Percentiles rank a stretch among this genome's conserved stretches.
Evolutionary conservation across 805 yeast genomes (phyloP).

Genomic region (Candida boidinii): DNA sequence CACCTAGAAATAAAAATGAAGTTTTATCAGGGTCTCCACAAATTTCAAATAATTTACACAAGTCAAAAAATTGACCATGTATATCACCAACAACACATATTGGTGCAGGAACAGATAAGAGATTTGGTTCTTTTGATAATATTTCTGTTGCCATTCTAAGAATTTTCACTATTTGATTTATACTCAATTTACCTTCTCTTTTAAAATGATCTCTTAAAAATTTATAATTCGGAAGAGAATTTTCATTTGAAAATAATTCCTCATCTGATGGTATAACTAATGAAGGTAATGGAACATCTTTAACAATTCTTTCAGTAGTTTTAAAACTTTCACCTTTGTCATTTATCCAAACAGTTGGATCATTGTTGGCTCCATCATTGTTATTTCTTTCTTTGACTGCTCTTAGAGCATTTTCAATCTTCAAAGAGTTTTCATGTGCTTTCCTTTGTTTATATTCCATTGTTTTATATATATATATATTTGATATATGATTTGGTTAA

Average conservation of each 20-base stretch:
- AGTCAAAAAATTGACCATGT: constrained; percentile 93
- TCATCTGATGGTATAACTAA: constrained; percentile 54
- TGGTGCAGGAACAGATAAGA: constrained; percentile 80
- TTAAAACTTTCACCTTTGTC: constrained; percentile 44
- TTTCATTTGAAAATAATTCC: constrained; percentile 47
- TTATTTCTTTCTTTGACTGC: constrained; percentile 42
- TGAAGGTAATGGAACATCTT: constrained; percentile 58
- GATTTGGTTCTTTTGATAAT: constrained; percentile 64
- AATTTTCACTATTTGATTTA: constrained; percentile 61
- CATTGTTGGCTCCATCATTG: neutral
- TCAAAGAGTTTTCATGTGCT: constrained; percentile 36
- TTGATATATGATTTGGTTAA: too few species aligned
- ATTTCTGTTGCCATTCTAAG: constrained; percentile 53
- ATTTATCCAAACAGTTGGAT: constrained; percentile 4
- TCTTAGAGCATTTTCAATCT: constrained; percentile 57
- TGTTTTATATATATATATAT: too few species aligned
- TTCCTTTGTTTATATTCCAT: too few species aligned
- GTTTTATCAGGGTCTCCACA: constrained; percentile 82
- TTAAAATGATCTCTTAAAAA: constrained; percentile 69
- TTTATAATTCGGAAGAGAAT: constrained; percentile 61
- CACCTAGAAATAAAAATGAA: constrained; percentile 81
- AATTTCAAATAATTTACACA: constrained; percentile 82
- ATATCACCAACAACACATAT: constrained; percentile 94
- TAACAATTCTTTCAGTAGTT: constrained; percentile 49
- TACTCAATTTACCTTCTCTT: constrained; percentile 72